Evolutionary conservation across 345 rosid species (phyloP), one percentile per base, ranked within the genome.

Genomic region (Rhizophora apiculata): DNA sequence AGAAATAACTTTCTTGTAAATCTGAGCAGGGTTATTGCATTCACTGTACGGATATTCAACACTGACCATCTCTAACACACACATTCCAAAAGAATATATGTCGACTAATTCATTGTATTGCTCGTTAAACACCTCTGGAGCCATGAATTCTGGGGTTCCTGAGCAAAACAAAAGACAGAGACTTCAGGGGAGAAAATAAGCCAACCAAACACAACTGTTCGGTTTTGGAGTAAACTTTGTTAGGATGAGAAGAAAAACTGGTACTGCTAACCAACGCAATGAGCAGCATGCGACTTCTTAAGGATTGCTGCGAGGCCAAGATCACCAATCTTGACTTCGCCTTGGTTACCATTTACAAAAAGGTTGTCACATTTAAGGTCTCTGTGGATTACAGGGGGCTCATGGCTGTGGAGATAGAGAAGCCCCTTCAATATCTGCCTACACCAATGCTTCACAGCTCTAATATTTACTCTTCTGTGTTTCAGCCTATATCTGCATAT

Each of bases 121-220:
- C 82, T 96, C 99, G 76, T 90, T 90, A 39, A 90, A 96, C 24
- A 96, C 91, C 81, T 96, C 99, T n/a, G 99, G 99, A 68, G 99
- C 99, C 99, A 96, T 96, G 70, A 96, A 96, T 82, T 96, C 99
- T 22, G 97, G 98, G 29, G 99, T 96, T 60, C 99, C 98, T 96
- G 85, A 58, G 66, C 30, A 70, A 56, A 72, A 30, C 32, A 63
- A 48, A 60, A 39, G 29, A 21, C 11, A 60, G 16, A 2, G 13
- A 51, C 24, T 21, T 21, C n/a, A 16, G 30, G 30, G 21, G 7
- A 22, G 20, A 6, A 54, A 34, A 10, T 21, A 8, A 21, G 16
- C 13, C 24, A n/a, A 26, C 37, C 26, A 2, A 26, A 18, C 18
- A 27, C 16, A 16, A 9, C 31, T n/a, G 30, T 32, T 43, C 6